Conservation (phyloP, 1,284 basidiomycete species). For the Trametes versicolor region DNA sequence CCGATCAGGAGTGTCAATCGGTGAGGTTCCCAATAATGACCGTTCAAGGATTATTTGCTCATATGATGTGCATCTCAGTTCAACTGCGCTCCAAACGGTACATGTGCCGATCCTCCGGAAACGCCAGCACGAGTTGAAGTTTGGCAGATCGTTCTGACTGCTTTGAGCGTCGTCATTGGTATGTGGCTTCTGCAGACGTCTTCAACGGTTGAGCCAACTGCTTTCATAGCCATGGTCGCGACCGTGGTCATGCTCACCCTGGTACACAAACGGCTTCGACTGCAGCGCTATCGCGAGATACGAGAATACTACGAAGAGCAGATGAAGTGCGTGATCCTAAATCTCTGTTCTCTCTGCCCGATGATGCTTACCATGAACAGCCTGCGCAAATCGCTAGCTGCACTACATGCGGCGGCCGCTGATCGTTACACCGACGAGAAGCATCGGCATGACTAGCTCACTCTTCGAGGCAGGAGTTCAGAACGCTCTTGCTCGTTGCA, state of each 20-base stretch:
- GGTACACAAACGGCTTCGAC: conserved; percentile 60
- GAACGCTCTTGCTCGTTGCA: too few relatives aligned
- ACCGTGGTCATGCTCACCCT: conserved; percentile 55
- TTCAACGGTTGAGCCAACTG: background rate
- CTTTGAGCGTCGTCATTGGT: conserved; percentile 26
- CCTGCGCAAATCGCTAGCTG: conserved; percentile 40
- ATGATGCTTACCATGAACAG: conserved; percentile 22
- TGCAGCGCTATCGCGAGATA: conserved; percentile 55
- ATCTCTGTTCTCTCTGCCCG: background rate
- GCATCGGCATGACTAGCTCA: conserved; percentile 6
- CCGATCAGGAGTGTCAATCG: conserved; percentile 65
- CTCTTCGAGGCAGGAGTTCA: background rate
- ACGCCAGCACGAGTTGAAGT: conserved; percentile 46
- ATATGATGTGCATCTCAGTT: conserved; percentile 29
- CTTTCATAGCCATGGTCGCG: conserved; percentile 51
- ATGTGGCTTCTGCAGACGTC: conserved; percentile 36
- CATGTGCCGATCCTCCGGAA: conserved; percentile 48
- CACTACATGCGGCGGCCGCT: conserved; percentile 40
- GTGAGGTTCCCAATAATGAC: conserved; percentile 41
- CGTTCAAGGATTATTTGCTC: background rate
- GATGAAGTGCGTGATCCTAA: conserved; percentile 49
- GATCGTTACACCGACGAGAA: conserved; percentile 34
- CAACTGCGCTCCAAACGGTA: conserved; percentile 39
- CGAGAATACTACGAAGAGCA: conserved; percentile 67
- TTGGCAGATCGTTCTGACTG: conserved; percentile 50